These are phyloP conservation scores for Micromonas pusilla DNA, from an alignment of 139 green algal genomes.

Conservation along the genomic window DNA sequence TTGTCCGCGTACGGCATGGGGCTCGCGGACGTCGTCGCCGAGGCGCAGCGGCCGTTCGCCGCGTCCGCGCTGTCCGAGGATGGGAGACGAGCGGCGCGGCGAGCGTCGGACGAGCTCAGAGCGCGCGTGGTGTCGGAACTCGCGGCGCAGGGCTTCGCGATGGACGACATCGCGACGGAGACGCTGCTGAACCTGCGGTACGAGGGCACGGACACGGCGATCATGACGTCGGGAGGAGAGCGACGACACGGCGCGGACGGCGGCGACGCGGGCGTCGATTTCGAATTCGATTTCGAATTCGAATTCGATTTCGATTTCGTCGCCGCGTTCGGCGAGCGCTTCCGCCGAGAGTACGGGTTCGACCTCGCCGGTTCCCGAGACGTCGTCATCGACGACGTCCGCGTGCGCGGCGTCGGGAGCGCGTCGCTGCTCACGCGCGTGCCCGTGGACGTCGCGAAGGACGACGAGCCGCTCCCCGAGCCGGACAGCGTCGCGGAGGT, in stretches of 20 bases:
- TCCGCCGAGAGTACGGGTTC: slow-evolving; percentile 74
- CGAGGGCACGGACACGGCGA: slow-evolving; percentile 83
- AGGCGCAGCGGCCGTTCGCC: slow-evolving; percentile 76
- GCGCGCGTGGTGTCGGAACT: neutral
- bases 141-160: slow-evolving; percentile 55
- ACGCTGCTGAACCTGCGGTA: slow-evolving; percentile 82
- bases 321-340: slow-evolving; percentile 31
- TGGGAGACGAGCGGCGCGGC: neutral
- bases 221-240: slow-evolving; percentile 64
- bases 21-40: slow-evolving; percentile 83
- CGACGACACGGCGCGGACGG: no score
- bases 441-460: neutral
- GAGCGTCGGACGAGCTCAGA: neutral
- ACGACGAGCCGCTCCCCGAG: neutral
- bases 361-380: slow-evolving; percentile 61
- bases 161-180: slow-evolving; percentile 39
- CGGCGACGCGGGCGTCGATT: no score
- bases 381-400: slow-evolving; percentile 82
- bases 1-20: slow-evolving; percentile 91
- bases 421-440: slow-evolving; percentile 27
- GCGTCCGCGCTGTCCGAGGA: slow-evolving; percentile 15
- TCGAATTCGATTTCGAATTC: no score
- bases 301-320: slow-evolving; percentile 27
- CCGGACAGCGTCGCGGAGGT: neutral
- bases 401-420: slow-evolving; percentile 62